Evolutionary conservation across 1,139 yeast genomes (phyloP).

Genomic region (Pichia sp.): DNA sequence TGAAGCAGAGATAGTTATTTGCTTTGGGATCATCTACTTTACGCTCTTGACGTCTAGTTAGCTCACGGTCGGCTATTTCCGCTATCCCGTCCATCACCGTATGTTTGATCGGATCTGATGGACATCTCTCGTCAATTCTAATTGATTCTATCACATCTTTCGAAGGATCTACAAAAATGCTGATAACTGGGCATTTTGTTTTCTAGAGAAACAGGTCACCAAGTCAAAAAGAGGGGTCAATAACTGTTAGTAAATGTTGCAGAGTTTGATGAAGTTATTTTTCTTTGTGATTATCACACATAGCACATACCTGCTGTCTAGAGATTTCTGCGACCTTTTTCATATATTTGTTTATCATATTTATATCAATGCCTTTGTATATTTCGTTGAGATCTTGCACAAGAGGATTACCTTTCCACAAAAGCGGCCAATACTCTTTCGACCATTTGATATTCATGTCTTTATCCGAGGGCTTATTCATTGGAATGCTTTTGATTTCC

Average conservation of each 20-base stretch:
- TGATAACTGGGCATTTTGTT: conserved; percentile 36
- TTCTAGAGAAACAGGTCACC: conserved; percentile 1
- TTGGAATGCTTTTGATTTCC: conserved; percentile 40
- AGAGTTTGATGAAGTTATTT: background rate
- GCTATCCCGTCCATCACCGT: conserved; percentile 70
- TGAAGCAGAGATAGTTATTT: conserved; percentile 62
- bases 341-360: conserved; percentile 40
- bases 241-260: background rate
- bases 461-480: conserved; percentile 55
- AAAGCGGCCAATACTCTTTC: conserved; percentile 68
- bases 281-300: background rate
- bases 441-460: conserved; percentile 66
- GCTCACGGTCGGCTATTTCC: conserved; percentile 50
- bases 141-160: conserved; percentile 36
- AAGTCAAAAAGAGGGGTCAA: background rate
- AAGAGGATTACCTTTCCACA: conserved; percentile 91
- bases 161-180: conserved; percentile 47
- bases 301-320: conserved; percentile 6
- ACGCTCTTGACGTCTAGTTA: conserved; percentile 30
- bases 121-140: conserved; percentile 37
- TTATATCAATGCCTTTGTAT: conserved; percentile 42
- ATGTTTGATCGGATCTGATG: conserved; percentile 53
- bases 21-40: conserved; percentile 10
- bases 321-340: conserved; percentile 32
- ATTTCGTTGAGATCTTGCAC: conserved; percentile 60